Conservation (phyloP, 169 alveolate species). For the Plasmodium adleri region DNA sequence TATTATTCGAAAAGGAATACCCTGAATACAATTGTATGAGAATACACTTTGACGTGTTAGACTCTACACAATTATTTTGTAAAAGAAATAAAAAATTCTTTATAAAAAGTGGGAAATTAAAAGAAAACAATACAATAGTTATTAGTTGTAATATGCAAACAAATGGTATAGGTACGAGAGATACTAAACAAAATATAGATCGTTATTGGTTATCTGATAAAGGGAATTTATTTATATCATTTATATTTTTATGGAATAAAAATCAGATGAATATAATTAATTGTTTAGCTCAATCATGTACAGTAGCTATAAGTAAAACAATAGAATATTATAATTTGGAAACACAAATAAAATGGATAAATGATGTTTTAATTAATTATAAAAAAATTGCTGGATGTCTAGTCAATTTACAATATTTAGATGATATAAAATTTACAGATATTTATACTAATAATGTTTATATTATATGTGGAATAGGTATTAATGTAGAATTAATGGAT, state of each 20-base stretch:
- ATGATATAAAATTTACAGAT: background rate
- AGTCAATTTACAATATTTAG: conserved; percentile 21
- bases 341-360: conserved; percentile 40
- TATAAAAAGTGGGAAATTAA: conserved; percentile 23
- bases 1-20: conserved; percentile 16
- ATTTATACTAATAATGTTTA: conserved; percentile 10
- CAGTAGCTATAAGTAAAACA: conserved; percentile 52
- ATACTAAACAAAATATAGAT: background rate
- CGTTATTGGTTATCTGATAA: conserved; percentile 26
- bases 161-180: conserved; percentile 24
- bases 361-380: conserved; percentile 33
- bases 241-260: conserved; percentile 57
- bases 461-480: conserved; percentile 52
- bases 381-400: conserved; percentile 45
- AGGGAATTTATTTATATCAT: conserved; percentile 52
- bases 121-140: conserved; percentile 4
- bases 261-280: background rate
- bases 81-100: conserved; percentile 20
- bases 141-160: conserved; percentile 36
- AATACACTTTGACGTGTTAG: conserved; percentile 19
- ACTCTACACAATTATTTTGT: conserved; percentile 13
- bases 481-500: conserved; percentile 38
- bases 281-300: conserved; percentile 23
- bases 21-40: conserved; percentile 15
- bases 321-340: conserved; percentile 29